These are phyloP conservation scores for Blastobotrys peoriensis DNA, from an alignment of 805 yeast genomes.

Conservation along the genomic window DNA sequence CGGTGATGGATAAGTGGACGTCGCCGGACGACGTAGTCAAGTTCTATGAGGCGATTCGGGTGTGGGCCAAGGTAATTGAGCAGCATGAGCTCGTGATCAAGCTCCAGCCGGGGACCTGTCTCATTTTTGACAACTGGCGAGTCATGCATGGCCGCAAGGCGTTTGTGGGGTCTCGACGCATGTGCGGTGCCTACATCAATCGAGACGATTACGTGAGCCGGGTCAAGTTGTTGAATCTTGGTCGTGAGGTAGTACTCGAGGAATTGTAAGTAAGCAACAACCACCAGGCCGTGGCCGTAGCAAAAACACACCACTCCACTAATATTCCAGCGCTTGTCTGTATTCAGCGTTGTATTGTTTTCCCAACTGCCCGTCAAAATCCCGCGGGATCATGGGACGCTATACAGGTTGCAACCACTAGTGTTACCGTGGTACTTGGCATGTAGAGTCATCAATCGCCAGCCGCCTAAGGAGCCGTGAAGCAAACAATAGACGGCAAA, in stretches of 20 bases:
- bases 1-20: slow-evolving; percentile 49
- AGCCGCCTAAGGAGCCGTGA: no score
- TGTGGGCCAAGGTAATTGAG: slow-evolving; percentile 50
- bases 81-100: slow-evolving; percentile 49
- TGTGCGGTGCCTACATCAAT: slow-evolving; percentile 69
- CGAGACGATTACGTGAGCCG: slow-evolving; percentile 58
- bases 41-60: slow-evolving; percentile 51
- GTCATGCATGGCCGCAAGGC: slow-evolving; percentile 62
- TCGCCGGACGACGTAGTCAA: slow-evolving; percentile 38
- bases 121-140: slow-evolving; percentile 70
- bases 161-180: slow-evolving; percentile 59
- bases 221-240: slow-evolving; percentile 41
- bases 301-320: no score
- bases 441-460: no score
- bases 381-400: no score
- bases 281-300: no score
- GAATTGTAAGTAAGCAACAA: slow-evolving; percentile 11
- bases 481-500: no score
- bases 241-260: slow-evolving; percentile 40
- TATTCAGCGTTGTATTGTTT: no score
- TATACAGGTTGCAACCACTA: no score
- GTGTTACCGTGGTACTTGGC: no score
- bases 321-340: no score
- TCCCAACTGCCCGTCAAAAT: no score
- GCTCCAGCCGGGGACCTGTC: slow-evolving; percentile 57